Base-by-base conservation (phyloP, 768 basidiomycete species). In the Strobilomyces confusus region DNA sequence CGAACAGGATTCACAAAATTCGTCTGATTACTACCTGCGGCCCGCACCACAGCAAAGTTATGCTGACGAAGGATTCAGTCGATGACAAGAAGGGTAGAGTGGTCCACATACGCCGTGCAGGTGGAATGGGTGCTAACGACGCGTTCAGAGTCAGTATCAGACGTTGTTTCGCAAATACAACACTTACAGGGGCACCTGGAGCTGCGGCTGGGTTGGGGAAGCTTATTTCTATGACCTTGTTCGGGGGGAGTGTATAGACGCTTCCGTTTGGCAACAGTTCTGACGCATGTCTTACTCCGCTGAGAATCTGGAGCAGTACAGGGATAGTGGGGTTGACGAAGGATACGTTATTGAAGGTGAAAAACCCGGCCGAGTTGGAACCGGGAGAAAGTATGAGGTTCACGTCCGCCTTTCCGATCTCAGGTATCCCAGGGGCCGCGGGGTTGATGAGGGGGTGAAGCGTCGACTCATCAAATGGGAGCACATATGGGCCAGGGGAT, bases 211-310 rank as follows among this genome's bases (percentile, higher is more conserved):
- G 52, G 19, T 71, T 72, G 0, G 76, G 75, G 11, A 80, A 73
- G 17, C 70, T 74, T n/a, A 81, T 59, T 54, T 81, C 78, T 29
- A 81, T 74, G 49, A 60, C 74, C 57, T 56, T 74, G 58, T 80
- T 75, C 1, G 57, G 61, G 0, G 77, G 77, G 3, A 84, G 70
- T 1, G 59, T 49, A 55, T 77, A 79, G 6, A 83, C 66, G 13
- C 73, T 72, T 9, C 80, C 82, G 0, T 48, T 13, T 0, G 81
- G 83, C 5, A 84, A 57, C 11, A 85, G 65, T 1, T 78, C 69
- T 17, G 69, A 66, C 0, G 81, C 71, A 9, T 71, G 66, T 20
- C 62, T 62, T 0, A 75, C 75, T 0, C 83, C 82, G 48, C 77
- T 81, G 30, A 84, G 41, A 37, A 54, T 54, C 12, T 54, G 52